A percentile compares a stretch with the other conserved stretches of the same genome.
These are phyloP conservation scores for Microsporum audouinii DNA, from an alignment of 2,329 filamentous ascomycete genomes.

Conservation along the genomic window DNA sequence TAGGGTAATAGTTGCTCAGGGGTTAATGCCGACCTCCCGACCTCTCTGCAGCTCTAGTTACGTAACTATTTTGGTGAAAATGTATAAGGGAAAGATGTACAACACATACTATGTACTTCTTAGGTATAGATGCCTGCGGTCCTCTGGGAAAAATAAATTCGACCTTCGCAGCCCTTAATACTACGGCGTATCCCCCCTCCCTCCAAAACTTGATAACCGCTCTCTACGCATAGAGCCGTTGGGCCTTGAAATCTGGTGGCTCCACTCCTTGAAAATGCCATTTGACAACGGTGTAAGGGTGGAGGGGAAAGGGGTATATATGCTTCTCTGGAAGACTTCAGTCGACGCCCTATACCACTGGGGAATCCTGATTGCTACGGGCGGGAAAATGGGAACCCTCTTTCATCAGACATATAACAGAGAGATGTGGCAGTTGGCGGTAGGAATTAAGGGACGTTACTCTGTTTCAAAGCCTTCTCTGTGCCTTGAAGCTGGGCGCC, in stretches of 20 bases:
- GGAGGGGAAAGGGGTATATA: slow-evolving; percentile 13
- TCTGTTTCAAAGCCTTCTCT: slow-evolving; percentile 7
- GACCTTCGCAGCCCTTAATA: too few species aligned
- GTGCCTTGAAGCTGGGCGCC: slow-evolving; percentile 12
- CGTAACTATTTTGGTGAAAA: too few species aligned
- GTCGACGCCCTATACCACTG: slow-evolving; percentile 11
- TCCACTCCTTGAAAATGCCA: not conserved
- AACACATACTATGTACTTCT: too few species aligned
- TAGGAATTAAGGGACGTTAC: slow-evolving; percentile 6
- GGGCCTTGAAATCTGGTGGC: too few species aligned
- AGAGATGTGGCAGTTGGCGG: slow-evolving; percentile 7
- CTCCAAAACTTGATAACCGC: too few species aligned
- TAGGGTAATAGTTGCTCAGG: not conserved
- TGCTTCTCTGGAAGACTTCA: slow-evolving; percentile 10
- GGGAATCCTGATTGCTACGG: slow-evolving; percentile 12
- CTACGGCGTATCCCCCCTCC: too few species aligned
- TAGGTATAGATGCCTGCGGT: too few species aligned
- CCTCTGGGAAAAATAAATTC: too few species aligned
- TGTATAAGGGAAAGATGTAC: too few species aligned
- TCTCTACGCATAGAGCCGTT: too few species aligned
- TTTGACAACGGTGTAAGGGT: slow-evolving; percentile 6
- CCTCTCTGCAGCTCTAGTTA: not conserved
- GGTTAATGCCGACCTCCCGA: not conserved
- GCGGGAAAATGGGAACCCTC: slow-evolving; percentile 8
- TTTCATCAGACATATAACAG: slow-evolving; percentile 10